Conservation (phyloP, 2,329 filamentous ascomycete species). For the Monascus ruber region DNA sequence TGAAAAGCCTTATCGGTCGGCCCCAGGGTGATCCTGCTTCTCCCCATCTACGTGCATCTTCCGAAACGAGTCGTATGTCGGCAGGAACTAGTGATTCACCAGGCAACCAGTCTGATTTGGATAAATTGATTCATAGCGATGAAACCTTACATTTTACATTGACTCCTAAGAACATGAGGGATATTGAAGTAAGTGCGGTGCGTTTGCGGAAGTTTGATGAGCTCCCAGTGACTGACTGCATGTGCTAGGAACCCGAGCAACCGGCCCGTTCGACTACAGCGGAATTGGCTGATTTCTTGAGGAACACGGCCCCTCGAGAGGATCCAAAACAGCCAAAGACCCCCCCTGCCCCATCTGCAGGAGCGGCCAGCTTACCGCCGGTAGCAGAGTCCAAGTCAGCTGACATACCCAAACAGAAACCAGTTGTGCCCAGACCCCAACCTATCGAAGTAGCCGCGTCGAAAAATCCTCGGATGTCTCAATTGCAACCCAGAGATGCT, state of each 20-base stretch:
- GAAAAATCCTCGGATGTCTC: slow-evolving; percentile 11
- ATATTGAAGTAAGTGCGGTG: slow-evolving; percentile 52
- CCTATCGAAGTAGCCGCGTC: slow-evolving; percentile 9
- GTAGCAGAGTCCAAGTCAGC: slow-evolving; percentile 11
- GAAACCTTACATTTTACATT: slow-evolving; percentile 74
- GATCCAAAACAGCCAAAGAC: slow-evolving; percentile 9
- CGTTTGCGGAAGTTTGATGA: not conserved
- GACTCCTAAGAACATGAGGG: slow-evolving; percentile 67
- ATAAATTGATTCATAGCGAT: slow-evolving; percentile 70
- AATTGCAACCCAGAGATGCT: slow-evolving; percentile 55
- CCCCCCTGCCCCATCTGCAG: slow-evolving; percentile 2
- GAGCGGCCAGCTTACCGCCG: slow-evolving; percentile 4
- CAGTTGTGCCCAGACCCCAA: no score
- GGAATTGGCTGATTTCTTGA: slow-evolving; percentile 28
- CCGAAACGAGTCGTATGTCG: slow-evolving; percentile 22
- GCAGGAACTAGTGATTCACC: slow-evolving; percentile 16
- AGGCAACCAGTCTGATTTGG: slow-evolving; percentile 54
- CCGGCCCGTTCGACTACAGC: slow-evolving; percentile 22
- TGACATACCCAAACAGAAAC: slow-evolving; percentile 14
- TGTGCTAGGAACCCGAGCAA: slow-evolving; percentile 20
- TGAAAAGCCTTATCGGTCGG: slow-evolving; percentile 32
- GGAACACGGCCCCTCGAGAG: slow-evolving; percentile 22
- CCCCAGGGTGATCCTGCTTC: slow-evolving; percentile 18
- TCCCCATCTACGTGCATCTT: slow-evolving; percentile 22
- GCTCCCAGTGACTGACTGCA: not conserved